These are phyloP conservation scores for Colletotrichum endophyticum DNA, from an alignment of 2,329 filamentous ascomycete genomes.

Conservation along the genomic window DNA sequence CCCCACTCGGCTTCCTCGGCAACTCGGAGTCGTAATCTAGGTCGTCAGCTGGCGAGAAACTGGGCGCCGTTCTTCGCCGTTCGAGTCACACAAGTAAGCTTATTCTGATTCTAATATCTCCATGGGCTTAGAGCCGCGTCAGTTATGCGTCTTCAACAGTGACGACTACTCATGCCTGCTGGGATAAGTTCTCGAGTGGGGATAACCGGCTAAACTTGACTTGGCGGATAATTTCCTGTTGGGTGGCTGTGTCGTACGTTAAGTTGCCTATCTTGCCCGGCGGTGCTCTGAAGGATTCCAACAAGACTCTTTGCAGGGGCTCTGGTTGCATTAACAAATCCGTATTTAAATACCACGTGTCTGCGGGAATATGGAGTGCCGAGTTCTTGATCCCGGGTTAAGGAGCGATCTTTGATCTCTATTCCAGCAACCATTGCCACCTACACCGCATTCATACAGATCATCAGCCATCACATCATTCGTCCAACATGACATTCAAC, in stretches of 20 bases:
- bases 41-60: neutral
- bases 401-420: neutral
- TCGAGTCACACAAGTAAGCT: neutral
- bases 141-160: neutral
- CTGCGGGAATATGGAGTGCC: neutral
- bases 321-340: accelerated
- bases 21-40: neutral
- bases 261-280: neutral
- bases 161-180: neutral
- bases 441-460: neutral
- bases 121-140: neutral
- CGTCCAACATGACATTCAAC: conserved; percentile 22
- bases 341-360: neutral
- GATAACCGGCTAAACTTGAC: neutral
- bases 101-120: neutral
- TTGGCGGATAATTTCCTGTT: neutral
- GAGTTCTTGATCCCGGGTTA: neutral
- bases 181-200: neutral
- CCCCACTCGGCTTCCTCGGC: neutral
- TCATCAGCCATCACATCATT: neutral
- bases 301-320: neutral
- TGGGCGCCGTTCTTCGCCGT: neutral
- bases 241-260: neutral
- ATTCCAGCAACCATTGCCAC: neutral
- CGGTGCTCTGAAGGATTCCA: neutral